phyloP scores from a whole-genome alignment of 2,329 filamentous ascomycete genomes.

The Macrophomina pseudophaseolina region DNA sequence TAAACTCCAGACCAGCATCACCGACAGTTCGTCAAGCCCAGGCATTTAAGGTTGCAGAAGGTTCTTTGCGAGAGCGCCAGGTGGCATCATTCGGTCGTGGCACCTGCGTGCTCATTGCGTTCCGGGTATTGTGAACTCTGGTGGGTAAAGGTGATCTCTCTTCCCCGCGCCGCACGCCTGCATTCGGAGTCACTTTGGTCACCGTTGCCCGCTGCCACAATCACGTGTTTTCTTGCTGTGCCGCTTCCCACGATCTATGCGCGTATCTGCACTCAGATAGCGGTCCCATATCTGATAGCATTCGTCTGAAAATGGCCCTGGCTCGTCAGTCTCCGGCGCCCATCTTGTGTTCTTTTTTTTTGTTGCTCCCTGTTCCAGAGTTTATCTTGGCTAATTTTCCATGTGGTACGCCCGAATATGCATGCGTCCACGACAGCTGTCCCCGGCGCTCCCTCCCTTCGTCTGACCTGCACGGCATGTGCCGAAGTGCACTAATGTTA shows the following conservation, averaged over 20 bases:
- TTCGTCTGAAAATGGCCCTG: background rate
- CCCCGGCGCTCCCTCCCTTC: too few species aligned
- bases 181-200: background rate
- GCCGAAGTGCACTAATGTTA: background rate
- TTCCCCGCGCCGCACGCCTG: background rate
- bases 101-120: background rate
- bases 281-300: background rate
- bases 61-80: background rate
- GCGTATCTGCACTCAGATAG: background rate
- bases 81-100: background rate
- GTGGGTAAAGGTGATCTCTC: background rate
- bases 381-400: background rate
- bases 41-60: background rate
- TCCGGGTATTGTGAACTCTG: background rate
- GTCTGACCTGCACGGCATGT: background rate
- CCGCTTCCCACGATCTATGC: background rate
- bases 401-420: background rate
- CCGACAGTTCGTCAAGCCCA: background rate
- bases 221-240: background rate
- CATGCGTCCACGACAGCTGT: background rate
- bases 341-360: too few species aligned
- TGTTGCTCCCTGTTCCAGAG: background rate
- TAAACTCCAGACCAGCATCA: background rate
- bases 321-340: background rate
- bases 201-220: background rate